These are phyloP conservation scores for Perilla frutescens DNA, from an alignment of 257 asterid species.

Conservation along the genomic window DNA sequence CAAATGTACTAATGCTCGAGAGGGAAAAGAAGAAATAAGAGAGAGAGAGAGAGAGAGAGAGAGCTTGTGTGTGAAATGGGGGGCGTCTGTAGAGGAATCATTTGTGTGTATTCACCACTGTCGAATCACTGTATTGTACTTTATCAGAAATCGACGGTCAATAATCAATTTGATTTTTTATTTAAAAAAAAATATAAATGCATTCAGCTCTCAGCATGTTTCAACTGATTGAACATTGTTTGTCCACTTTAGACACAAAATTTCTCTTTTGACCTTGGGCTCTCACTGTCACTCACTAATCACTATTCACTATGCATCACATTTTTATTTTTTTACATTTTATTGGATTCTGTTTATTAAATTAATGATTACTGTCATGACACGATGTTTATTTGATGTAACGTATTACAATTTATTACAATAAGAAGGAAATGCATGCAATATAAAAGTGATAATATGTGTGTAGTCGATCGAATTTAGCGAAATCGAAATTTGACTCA, in stretches of 20 bases:
- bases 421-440: too few relatives aligned
- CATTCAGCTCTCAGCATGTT: neutral
- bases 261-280: conserved; percentile 23
- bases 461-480: too few relatives aligned
- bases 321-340: too few relatives aligned
- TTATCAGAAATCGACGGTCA: conserved; percentile 44
- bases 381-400: too few relatives aligned
- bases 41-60: neutral
- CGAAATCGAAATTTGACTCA: too few relatives aligned
- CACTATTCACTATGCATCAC: neutral
- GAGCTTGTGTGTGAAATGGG: conserved; percentile 11
- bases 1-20: conserved; percentile 6
- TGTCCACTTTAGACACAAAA: conserved; percentile 4
- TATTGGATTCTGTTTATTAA: too few relatives aligned
- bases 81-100: conserved; percentile 11
- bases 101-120: conserved; percentile 19
- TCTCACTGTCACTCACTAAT: neutral
- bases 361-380: too few relatives aligned
- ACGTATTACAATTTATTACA: too few relatives aligned
- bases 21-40: neutral
- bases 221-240: conserved; percentile 3
- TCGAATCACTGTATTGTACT: conserved; percentile 18
- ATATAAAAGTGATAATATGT: too few relatives aligned
- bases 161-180: conserved; percentile 16
- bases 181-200: neutral